phyloP scores from a whole-genome alignment of 495 filamentous ascomycete genomes.

The Aspergillus leporis region DNA sequence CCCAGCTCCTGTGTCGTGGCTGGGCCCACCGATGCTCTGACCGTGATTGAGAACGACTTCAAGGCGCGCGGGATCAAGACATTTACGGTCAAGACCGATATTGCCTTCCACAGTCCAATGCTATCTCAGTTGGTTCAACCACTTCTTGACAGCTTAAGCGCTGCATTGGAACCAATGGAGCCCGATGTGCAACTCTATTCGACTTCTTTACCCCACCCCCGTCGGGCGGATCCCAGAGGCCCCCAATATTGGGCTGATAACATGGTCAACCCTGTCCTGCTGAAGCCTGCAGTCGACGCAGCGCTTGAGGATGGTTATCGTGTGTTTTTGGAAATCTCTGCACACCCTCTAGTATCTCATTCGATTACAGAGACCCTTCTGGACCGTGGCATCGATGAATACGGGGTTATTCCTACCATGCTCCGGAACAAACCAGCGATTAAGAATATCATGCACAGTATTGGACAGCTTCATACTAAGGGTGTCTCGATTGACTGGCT shows the following conservation, averaged over 20 bases:
- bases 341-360: slow-evolving; percentile 36
- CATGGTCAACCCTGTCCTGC: slow-evolving; percentile 14
- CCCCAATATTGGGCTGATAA: slow-evolving; percentile 4
- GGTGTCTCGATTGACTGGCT: slow-evolving; percentile 47
- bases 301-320: slow-evolving; percentile 35
- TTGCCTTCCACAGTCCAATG: slow-evolving; percentile 37
- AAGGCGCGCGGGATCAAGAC: slow-evolving; percentile 25
- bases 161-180: slow-evolving; percentile 21
- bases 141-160: slow-evolving; percentile 21
- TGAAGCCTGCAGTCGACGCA: slow-evolving; percentile 29
- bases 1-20: slow-evolving; percentile 41
- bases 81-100: slow-evolving; percentile 30
- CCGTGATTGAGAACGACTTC: slow-evolving; percentile 13
- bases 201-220: slow-evolving; percentile 28
- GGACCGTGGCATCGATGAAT: slow-evolving; percentile 26
- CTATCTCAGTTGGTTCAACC: slow-evolving; percentile 28
- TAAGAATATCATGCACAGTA: slow-evolving; percentile 12
- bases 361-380: slow-evolving; percentile 37
- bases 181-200: slow-evolving; percentile 37
- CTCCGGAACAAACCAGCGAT: slow-evolving; percentile 8
- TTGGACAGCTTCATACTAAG: slow-evolving; percentile 42
- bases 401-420: slow-evolving; percentile 31
- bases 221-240: slow-evolving; percentile 14
- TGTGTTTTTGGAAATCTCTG: slow-evolving; percentile 38
- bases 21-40: slow-evolving; percentile 25